A percentile compares a stretch with the other conserved stretches of the same genome.
Conservation (phyloP, 2,329 filamentous ascomycete species). For the Talaromyces verruculosus region DNA sequence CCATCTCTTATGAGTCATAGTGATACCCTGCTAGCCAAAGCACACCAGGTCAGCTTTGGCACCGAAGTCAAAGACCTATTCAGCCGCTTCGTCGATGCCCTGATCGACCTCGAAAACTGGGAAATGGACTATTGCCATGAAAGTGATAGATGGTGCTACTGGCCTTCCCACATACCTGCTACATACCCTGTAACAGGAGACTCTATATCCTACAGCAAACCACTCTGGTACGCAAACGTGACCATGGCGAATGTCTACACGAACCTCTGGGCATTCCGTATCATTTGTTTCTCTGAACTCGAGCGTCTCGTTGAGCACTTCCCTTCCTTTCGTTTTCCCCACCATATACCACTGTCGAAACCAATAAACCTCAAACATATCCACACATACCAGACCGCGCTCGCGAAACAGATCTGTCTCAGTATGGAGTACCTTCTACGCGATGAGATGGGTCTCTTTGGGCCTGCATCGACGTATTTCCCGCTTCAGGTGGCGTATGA, state of each 20-base stretch:
- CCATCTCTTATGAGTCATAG: slow-evolving; percentile 31
- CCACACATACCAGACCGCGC: not conserved
- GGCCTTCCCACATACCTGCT: not conserved
- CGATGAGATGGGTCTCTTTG: slow-evolving; percentile 44
- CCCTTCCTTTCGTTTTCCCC: not conserved
- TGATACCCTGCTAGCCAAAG: slow-evolving; percentile 22
- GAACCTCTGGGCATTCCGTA: slow-evolving; percentile 42
- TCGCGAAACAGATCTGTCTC: slow-evolving; percentile 33
- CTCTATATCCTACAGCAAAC: not conserved
- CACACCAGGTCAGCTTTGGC: not conserved
- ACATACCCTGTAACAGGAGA: not conserved
- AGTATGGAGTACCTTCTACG: slow-evolving; percentile 42
- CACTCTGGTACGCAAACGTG: slow-evolving; percentile 37
- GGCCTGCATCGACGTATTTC: slow-evolving; percentile 38
- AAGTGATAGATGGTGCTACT: not conserved
- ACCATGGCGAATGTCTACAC: slow-evolving; percentile 41
- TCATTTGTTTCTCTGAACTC: slow-evolving; percentile 38
- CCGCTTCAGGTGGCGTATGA: slow-evolving; percentile 29
- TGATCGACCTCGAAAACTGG: not conserved
- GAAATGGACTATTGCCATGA: not conserved
- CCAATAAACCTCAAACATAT: not conserved
- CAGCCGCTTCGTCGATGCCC: not conserved
- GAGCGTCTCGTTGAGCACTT: slow-evolving; percentile 20
- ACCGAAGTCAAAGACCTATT: not conserved
- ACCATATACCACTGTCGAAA: not conserved